Evolutionary conservation across 2,329 filamentous ascomycete species (phyloP).

Genomic region (Elsinoe fawcettii): DNA sequence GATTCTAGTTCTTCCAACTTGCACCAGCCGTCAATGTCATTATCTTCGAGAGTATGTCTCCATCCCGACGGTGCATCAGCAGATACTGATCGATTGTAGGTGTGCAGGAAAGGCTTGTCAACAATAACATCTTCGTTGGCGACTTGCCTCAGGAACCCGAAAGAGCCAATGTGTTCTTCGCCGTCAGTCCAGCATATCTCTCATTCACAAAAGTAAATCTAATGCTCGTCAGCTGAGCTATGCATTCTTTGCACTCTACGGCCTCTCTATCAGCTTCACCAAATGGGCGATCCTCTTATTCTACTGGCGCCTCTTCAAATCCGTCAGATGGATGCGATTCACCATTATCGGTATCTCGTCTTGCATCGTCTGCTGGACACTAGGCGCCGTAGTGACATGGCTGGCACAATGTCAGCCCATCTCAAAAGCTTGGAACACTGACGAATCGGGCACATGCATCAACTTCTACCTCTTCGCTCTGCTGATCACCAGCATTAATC

Average conservation of each 20-base stretch:
- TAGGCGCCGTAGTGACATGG: neutral
- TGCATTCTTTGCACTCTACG: constrained; percentile 4
- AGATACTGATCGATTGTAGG: neutral
- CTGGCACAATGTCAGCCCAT: constrained; percentile 9
- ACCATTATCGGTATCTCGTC: neutral
- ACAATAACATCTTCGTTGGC: neutral
- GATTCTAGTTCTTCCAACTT: constrained; percentile 5
- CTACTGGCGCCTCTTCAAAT: constrained; percentile 6
- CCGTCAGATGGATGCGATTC: neutral
- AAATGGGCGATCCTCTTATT: constrained; percentile 10
- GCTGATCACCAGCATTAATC: neutral
- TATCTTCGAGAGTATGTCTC: constrained; percentile 2
- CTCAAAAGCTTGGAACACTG: neutral
- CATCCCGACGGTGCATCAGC: neutral
- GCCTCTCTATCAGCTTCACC: constrained; percentile 9
- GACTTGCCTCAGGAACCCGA: neutral
- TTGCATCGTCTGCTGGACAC: neutral
- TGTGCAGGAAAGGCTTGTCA: neutral
- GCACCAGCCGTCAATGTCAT: constrained; percentile 6
- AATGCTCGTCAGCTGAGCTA: neutral
- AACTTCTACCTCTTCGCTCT: constrained; percentile 8
- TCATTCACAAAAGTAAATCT: neutral
- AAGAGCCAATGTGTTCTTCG: neutral
- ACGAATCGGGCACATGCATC: constrained; percentile 6
- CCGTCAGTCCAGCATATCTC: neutral